Percentiles rank a stretch among this genome's conserved stretches.
These are phyloP conservation scores for Neoboletus magnificus DNA, from an alignment of 768 basidiomycete species.

Conservation along the genomic window DNA sequence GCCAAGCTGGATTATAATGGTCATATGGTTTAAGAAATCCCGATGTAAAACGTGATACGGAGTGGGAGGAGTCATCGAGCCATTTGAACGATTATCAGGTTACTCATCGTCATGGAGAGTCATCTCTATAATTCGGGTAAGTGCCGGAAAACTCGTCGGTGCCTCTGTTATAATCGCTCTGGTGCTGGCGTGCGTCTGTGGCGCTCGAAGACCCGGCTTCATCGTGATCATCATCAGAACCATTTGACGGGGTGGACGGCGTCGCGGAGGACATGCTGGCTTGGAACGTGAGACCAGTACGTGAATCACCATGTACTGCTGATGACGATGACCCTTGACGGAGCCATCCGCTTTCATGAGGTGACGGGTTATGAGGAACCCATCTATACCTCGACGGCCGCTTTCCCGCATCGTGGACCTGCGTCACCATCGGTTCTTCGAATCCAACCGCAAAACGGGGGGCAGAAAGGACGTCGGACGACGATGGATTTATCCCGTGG, in stretches of 20 bases:
- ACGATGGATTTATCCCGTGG: constrained; percentile 50
- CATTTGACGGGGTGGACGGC: constrained; percentile 33
- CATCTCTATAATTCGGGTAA: constrained; percentile 10
- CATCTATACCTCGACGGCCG: constrained; percentile 38
- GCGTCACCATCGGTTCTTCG: constrained; percentile 44
- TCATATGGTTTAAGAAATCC: constrained; percentile 15
- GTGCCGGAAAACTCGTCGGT: constrained; percentile 12
- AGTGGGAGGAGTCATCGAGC: neutral
- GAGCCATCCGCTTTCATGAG: constrained; percentile 28
- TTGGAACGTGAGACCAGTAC: constrained; percentile 34
- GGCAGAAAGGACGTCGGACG: constrained; percentile 16
- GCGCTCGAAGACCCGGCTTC: constrained; percentile 31
- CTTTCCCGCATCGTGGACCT: constrained; percentile 39
- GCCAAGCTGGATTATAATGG: constrained; percentile 12
- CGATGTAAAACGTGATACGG: neutral
- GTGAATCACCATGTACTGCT: constrained; percentile 16
- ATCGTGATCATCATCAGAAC: constrained; percentile 33
- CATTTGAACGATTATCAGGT: neutral
- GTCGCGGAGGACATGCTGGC: constrained; percentile 35
- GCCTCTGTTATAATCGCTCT: constrained; percentile 22
- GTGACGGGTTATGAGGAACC: constrained; percentile 39
- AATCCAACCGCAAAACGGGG: constrained; percentile 40
- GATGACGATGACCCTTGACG: constrained; percentile 11
- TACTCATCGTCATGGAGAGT: neutral
- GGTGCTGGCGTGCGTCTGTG: constrained; percentile 29